Evolutionary conservation across 805 yeast species (phyloP).

Genomic region (Metschnikowia santaceciliae): DNA sequence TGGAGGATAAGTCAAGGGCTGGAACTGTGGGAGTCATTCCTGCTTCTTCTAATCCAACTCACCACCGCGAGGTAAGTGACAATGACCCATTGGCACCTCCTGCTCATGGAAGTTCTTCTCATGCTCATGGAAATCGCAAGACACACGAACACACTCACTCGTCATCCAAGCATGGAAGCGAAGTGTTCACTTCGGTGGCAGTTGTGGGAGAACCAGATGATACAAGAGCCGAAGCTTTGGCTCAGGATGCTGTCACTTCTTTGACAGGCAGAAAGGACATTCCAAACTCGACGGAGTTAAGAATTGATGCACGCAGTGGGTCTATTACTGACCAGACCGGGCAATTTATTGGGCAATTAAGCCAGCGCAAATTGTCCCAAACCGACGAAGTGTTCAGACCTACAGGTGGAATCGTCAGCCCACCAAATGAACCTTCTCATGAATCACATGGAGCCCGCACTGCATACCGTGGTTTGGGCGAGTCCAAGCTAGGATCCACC

Average conservation of each 20-base stretch:
- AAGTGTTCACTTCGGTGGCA: constrained; percentile 23
- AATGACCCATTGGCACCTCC: neutral
- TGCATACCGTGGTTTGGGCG: neutral
- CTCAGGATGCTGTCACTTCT: constrained; percentile 23
- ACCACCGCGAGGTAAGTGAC: neutral
- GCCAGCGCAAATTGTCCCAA: constrained; percentile 15
- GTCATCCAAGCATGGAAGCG: neutral
- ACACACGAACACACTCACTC: neutral
- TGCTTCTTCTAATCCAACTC: neutral
- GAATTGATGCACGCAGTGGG: constrained; percentile 30
- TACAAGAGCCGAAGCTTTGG: constrained; percentile 25
- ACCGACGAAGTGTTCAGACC: neutral
- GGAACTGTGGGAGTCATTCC: neutral
- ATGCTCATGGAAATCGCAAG: neutral
- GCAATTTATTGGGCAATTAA: constrained; percentile 13
- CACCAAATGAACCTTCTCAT: neutral
- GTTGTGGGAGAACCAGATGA: constrained; percentile 28
- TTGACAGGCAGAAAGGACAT: constrained; percentile 23
- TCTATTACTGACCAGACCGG: constrained; percentile 27
- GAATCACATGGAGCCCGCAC: neutral
- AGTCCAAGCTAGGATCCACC: neutral
- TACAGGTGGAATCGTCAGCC: constrained; percentile 11
- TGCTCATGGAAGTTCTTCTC: neutral
- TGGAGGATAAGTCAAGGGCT: neutral
- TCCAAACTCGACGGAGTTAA: constrained; percentile 22